These are phyloP conservation scores for Allantophomopsis cytisporea DNA, from an alignment of 2,329 filamentous ascomycete genomes.

Conservation along the genomic window DNA sequence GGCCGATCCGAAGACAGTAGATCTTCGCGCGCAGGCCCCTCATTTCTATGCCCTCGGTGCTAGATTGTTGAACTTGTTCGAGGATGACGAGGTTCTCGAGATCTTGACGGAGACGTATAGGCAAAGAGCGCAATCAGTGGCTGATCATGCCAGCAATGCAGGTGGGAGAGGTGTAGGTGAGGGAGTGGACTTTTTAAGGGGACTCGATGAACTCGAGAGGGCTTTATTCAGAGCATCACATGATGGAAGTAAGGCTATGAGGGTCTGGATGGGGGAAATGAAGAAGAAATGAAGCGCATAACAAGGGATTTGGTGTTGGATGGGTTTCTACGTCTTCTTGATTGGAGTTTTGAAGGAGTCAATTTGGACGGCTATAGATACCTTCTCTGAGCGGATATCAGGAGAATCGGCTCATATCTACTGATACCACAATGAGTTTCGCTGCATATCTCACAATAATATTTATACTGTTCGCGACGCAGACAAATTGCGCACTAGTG, in stretches of 20 bases:
- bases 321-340: no score
- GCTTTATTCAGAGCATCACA: constrained; percentile 61
- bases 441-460: no score
- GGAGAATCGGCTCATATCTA: no score
- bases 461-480: no score
- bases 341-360: no score
- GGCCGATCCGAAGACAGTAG: constrained; percentile 76
- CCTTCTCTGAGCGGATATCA: no score
- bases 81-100: constrained; percentile 69
- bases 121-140: constrained; percentile 66
- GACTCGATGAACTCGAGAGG: constrained; percentile 83
- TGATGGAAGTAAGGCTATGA: constrained; percentile 56
- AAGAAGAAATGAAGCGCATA: constrained; percentile 10
- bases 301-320: neutral
- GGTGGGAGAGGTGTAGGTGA: constrained; percentile 58
- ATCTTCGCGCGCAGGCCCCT: constrained; percentile 68
- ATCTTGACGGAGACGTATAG: constrained; percentile 71
- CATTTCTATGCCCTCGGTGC: constrained; percentile 83
- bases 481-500: no score
- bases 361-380: no score
- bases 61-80: constrained; percentile 79
- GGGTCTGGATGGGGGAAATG: constrained; percentile 47
- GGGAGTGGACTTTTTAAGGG: constrained; percentile 71
- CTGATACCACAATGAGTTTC: no score
- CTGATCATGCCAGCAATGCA: constrained; percentile 79